These are phyloP conservation scores for Lipomyces yamanashiensis DNA, from an alignment of 805 yeast species.

Conservation along the genomic window DNA sequence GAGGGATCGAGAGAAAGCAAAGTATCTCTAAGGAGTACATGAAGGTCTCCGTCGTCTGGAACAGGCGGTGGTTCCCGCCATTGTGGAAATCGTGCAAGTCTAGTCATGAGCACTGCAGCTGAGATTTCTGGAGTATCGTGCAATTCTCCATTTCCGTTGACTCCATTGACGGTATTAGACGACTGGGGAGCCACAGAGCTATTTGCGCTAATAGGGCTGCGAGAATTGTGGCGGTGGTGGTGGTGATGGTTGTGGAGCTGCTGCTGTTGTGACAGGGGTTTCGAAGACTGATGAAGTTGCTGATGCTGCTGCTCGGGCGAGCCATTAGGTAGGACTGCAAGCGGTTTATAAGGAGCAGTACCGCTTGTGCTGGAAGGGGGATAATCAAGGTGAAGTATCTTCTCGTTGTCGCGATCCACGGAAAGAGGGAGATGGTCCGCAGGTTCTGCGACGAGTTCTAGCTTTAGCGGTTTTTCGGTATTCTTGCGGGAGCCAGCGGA, in stretches of 20 bases:
- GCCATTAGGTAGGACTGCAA: too few relatives aligned
- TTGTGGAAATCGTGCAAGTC: conserved; percentile 21
- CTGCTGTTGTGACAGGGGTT: neutral
- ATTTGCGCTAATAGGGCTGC: too few relatives aligned
- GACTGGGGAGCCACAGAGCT: too few relatives aligned
- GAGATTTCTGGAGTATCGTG: conserved; percentile 15
- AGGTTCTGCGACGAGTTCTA: neutral
- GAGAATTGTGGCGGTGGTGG: neutral
- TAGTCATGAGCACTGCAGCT: conserved; percentile 27
- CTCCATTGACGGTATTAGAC: neutral
- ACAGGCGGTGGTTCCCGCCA: conserved; percentile 16
- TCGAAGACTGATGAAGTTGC: neutral
- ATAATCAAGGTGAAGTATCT: too few relatives aligned
- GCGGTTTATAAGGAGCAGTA: too few relatives aligned
- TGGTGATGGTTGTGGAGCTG: too few relatives aligned
- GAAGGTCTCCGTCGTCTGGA: conserved; percentile 20
- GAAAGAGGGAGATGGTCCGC: neutral
- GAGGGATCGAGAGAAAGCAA: conserved; percentile 33
- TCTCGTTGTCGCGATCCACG: too few relatives aligned
- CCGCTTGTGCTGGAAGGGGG: too few relatives aligned
- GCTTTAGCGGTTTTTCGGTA: too few relatives aligned
- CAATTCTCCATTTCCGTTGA: neutral
- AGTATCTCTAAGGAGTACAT: conserved; percentile 26
- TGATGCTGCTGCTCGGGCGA: conserved; percentile 6
- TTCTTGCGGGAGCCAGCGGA: too few relatives aligned